Percentiles rank a stretch among this genome's conserved stretches.
Conservation (phyloP, 495 filamentous ascomycete species). For the Hypoxylon rickii region DNA sequence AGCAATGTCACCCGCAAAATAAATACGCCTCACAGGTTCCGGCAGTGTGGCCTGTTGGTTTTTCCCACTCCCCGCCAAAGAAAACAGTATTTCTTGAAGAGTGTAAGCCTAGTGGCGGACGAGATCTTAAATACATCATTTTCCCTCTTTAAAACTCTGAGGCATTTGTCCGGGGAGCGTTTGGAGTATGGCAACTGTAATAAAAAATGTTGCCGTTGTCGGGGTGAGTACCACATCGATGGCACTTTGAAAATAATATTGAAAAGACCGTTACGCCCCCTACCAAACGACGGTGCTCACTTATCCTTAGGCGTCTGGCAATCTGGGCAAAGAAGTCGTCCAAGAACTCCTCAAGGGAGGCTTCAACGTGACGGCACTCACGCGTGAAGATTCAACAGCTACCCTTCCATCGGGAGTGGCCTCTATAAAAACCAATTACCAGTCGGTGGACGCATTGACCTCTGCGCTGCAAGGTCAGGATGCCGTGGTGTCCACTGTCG, state of each 20-base stretch:
- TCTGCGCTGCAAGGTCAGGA: slow-evolving; percentile 58
- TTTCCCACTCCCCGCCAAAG: too few species aligned
- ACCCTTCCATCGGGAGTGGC: slow-evolving; percentile 44
- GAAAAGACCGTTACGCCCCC: neutral
- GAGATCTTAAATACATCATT: neutral
- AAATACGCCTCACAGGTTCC: too few species aligned
- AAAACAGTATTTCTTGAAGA: too few species aligned
- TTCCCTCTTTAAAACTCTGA: neutral
- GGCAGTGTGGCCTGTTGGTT: too few species aligned
- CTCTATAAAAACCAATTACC: slow-evolving; percentile 58
- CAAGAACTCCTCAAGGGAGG: slow-evolving; percentile 55
- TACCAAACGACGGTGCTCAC: neutral
- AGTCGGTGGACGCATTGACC: slow-evolving; percentile 56
- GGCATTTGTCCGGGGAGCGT: neutral
- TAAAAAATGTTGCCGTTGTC: slow-evolving; percentile 57
- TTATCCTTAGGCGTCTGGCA: slow-evolving; percentile 57
- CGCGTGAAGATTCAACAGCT: slow-evolving; percentile 49
- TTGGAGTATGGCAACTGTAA: slow-evolving; percentile 42
- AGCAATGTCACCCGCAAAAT: too few species aligned
- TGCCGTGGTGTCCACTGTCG: slow-evolving; percentile 60
- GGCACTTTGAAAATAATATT: too few species aligned
- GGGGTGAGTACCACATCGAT: slow-evolving; percentile 47
- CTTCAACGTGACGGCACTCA: slow-evolving; percentile 64
- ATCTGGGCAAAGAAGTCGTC: slow-evolving; percentile 62
- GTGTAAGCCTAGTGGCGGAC: too few species aligned